phyloP scores from a whole-genome alignment of 2,329 filamentous ascomycete genomes.

The Colletotrichum agaves region DNA sequence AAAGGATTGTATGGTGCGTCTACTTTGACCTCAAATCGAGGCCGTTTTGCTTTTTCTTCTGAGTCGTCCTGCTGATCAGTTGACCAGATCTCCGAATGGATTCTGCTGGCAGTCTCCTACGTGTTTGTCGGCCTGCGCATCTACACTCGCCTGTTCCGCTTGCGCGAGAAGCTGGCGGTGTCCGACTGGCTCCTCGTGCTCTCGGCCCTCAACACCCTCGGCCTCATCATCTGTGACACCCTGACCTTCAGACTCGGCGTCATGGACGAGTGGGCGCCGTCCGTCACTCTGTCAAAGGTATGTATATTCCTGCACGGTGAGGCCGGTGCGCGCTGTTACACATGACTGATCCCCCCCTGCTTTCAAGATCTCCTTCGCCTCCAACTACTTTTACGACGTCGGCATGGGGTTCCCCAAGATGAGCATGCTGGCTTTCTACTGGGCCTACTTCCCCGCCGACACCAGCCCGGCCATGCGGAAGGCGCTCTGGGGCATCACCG shows the following conservation, averaged over 20 bases:
- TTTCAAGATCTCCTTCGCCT: constrained; percentile 47
- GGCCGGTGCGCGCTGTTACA: too few species aligned
- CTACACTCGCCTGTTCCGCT: constrained; percentile 47
- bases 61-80: background rate
- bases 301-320: background rate
- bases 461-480: constrained; percentile 44
- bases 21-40: background rate
- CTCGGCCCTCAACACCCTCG: constrained; percentile 46
- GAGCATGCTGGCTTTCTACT: constrained; percentile 51
- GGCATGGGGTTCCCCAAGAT: constrained; percentile 50
- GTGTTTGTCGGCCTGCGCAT: constrained; percentile 45
- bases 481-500: constrained; percentile 45
- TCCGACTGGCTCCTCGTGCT: constrained; percentile 45
- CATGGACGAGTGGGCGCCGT: constrained; percentile 44
- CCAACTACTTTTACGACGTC: constrained; percentile 51
- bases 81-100: constrained; percentile 47
- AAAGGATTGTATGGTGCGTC: constrained; percentile 42
- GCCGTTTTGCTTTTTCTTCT: too few species aligned
- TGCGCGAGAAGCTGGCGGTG: constrained; percentile 44
- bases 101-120: constrained; percentile 43
- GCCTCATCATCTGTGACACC: constrained; percentile 48
- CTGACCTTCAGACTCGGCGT: constrained; percentile 47
- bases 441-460: constrained; percentile 46
- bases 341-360: background rate
- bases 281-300: constrained; percentile 47